Percentiles rank a stretch among this genome's conserved stretches.
phyloP scores from a whole-genome alignment of 768 basidiomycete species.

The Termitomyces sp. region DNA sequence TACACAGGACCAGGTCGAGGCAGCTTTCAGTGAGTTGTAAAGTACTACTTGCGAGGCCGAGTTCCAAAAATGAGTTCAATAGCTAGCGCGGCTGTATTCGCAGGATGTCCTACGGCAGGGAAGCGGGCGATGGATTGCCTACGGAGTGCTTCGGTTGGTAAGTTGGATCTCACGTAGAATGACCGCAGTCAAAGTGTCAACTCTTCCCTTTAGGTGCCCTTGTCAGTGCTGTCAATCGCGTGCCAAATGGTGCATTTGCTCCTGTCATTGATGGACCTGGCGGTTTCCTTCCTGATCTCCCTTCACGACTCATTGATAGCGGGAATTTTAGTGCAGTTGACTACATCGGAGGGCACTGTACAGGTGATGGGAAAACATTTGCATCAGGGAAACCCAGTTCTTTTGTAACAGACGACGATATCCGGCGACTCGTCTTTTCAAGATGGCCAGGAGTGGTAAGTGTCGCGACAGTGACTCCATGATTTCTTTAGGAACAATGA shows the following conservation, averaged over 20 bases:
- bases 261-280: conserved; percentile 26
- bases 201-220: conserved; percentile 25
- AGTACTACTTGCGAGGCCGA: neutral
- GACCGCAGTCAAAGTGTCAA: neutral
- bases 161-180: neutral
- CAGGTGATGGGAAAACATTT: conserved; percentile 40
- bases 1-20: conserved; percentile 23
- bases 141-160: neutral
- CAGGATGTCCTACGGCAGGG: neutral
- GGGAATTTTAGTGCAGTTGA: conserved; percentile 30
- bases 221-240: conserved; percentile 34
- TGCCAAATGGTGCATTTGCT: conserved; percentile 24
- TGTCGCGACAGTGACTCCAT: conserved; percentile 20
- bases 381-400: conserved; percentile 31
- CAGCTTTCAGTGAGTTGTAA: conserved; percentile 26
- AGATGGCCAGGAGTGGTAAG: conserved; percentile 34
- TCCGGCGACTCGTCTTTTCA: conserved; percentile 28
- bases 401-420: conserved; percentile 37
- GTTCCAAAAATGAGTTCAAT: neutral
- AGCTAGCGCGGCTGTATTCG: neutral
- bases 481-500: neutral
- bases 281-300: conserved; percentile 30
- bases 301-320: conserved; percentile 29
- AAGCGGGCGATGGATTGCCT: neutral
- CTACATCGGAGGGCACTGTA: conserved; percentile 38